phyloP scores from a whole-genome alignment of 306 rosid species.

The Coriaria nepalensis region DNA sequence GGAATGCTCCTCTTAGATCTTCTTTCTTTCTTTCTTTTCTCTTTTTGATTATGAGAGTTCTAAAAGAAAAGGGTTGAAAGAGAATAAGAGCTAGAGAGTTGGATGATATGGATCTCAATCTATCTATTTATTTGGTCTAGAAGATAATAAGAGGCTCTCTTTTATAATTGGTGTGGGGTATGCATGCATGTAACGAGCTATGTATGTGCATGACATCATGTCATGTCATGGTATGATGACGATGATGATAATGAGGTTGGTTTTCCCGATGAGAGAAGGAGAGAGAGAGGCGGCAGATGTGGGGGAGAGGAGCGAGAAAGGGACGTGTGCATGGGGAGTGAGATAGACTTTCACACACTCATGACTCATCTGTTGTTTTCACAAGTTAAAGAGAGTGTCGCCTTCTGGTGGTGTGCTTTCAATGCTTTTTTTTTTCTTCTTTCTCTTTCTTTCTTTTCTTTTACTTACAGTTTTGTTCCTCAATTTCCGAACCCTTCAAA shows the following conservation, averaged over 20 bases:
- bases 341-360: conserved; percentile 90
- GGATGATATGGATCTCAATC: conserved; percentile 21
- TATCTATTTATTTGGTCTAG: background rate
- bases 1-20: conserved; percentile 40
- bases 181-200: conserved; percentile 28
- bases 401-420: conserved; percentile 53
- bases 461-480: conserved; percentile 20
- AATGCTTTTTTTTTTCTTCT: too few relatives aligned
- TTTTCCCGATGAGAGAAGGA: conserved; percentile 41
- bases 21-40: background rate
- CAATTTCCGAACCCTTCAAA: conserved; percentile 43
- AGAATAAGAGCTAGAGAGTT: conserved; percentile 14
- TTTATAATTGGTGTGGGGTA: background rate
- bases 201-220: conserved; percentile 16
- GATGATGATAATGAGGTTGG: conserved; percentile 37
- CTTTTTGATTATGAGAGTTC: conserved; percentile 10
- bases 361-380: conserved; percentile 73
- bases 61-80: conserved; percentile 31
- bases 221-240: conserved; percentile 4
- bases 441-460: background rate
- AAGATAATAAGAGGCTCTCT: background rate
- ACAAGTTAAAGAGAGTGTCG: conserved; percentile 49
- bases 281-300: conserved; percentile 75
- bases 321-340: conserved; percentile 99
- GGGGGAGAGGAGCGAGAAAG: conserved; percentile 99